Base-by-base conservation (phyloP, 2,329 filamentous ascomycete genomes). In the Whalleya microplaca region DNA sequence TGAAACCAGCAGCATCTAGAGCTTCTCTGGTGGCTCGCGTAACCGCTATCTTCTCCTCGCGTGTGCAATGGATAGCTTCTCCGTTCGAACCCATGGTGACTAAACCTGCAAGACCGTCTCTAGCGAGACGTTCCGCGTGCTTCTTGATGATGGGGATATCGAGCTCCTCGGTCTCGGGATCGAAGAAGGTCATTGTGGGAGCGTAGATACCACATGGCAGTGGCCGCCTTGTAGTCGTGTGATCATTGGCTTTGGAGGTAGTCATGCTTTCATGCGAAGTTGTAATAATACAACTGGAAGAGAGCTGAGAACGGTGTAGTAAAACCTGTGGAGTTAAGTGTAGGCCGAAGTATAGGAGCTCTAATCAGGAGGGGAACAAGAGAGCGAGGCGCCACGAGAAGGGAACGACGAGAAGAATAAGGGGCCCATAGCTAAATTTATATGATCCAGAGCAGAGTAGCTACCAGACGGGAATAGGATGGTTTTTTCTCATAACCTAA, bases 1-100 rank as follows among this genome's bases (percentile, higher is more conserved):
- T 71, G 79, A 91, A 95, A 54, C 91, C 91, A 23, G 92, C 90
- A 46, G 86, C 88, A 71, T 95, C 89, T 46, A 96, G 83, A 18
- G 92, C 91, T 71, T 92, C 88, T 53, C 92, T 86, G 8, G 91
- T 94, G 51, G 91, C 89, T 69, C 80, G 80, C 18, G 90, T 94
- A 62, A 95, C 87, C 29, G 84, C 83, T 46, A 85, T 73, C 73
- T 92, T 92, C 76, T 96, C 92, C 60, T 88, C 84, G 44, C 85
- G 84, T 51, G 88, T 90, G 68, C 93, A 87, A 78, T 96, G 91
- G 53, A 92, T 89, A 21, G 92, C 91, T 78, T 96, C 92, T 58
- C 92, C 92, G 75, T 96, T 96, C 65, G 91, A 96, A 60, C 92
- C 92, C 88, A 95, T 92, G 64, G 88, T 89, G 43, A 95, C 90